Evolutionary conservation across 768 basidiomycete species (phyloP).

Genomic region (Mycena maculata): DNA sequence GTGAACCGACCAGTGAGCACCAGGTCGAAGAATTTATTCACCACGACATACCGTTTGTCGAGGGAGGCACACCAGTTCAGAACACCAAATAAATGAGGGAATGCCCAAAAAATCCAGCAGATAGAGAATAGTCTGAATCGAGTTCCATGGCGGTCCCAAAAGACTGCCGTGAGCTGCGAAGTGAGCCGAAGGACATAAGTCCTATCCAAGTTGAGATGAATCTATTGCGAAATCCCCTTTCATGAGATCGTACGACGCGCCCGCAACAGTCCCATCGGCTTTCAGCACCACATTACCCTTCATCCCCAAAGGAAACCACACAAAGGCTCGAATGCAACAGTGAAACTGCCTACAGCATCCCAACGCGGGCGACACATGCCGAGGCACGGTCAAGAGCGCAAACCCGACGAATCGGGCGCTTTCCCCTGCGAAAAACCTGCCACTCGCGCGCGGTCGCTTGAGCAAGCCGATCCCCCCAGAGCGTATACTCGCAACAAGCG

Average conservation of each 20-base stretch:
- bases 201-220: background rate
- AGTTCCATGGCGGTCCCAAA: conserved; percentile 41
- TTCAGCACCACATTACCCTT: background rate
- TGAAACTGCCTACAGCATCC: background rate
- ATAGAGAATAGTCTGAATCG: conserved; percentile 61
- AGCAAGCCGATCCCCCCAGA: no score
- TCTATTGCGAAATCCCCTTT: background rate
- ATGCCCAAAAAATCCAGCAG: conserved; percentile 47
- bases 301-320: background rate
- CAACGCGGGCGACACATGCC: background rate
- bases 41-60: no score
- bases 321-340: background rate
- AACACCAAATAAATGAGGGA: no score
- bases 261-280: background rate
- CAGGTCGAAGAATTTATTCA: no score
- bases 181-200: conserved; percentile 48
- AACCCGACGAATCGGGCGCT: background rate
- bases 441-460: background rate
- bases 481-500: no score
- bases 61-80: no score
- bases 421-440: conserved; percentile 40
- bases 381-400: background rate
- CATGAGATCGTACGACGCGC: background rate
- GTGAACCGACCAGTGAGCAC: no score
- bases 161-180: conserved; percentile 45